Conservation (phyloP, 2,329 filamentous ascomycete species). For the Hysterium pulicare region DNA sequence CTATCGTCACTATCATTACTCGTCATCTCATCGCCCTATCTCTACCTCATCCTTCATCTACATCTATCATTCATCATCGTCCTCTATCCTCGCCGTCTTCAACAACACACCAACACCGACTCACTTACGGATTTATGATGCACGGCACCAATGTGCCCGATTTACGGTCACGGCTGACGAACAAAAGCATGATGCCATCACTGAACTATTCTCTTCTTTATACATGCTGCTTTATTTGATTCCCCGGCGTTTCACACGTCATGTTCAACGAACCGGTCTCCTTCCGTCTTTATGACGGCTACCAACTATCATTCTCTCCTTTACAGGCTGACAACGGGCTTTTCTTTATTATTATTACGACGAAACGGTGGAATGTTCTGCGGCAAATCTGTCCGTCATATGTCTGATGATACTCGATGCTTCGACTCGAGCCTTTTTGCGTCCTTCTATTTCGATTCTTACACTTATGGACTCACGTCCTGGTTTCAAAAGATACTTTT, state of each 20-base stretch:
- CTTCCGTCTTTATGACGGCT: slow-evolving; percentile 1
- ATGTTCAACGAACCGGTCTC: slow-evolving; percentile 29
- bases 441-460: background rate
- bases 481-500: background rate
- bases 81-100: background rate
- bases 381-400: background rate
- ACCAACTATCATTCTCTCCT: background rate
- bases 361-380: slow-evolving; percentile 3
- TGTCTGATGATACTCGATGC: slow-evolving; percentile 3
- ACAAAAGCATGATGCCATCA: slow-evolving; percentile 28
- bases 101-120: background rate
- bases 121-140: slow-evolving; percentile 26
- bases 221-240: slow-evolving; percentile 30
- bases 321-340: slow-evolving; percentile 19
- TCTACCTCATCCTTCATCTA: slow-evolving; percentile 17
- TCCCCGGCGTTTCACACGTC: slow-evolving; percentile 35
- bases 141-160: slow-evolving; percentile 30
- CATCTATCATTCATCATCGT: slow-evolving; percentile 17
- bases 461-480: slow-evolving; percentile 1
- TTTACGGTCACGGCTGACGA: slow-evolving; percentile 20
- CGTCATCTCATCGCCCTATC: slow-evolving; percentile 7
- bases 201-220: slow-evolving; percentile 17
- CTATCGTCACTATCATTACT: slow-evolving; percentile 4
- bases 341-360: slow-evolving; percentile 17
- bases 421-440: background rate